Evolutionary conservation across 1,284 basidiomycete genomes (phyloP), one percentile per base, ranked within the genome.

Genomic region (Irpex sp.): DNA sequence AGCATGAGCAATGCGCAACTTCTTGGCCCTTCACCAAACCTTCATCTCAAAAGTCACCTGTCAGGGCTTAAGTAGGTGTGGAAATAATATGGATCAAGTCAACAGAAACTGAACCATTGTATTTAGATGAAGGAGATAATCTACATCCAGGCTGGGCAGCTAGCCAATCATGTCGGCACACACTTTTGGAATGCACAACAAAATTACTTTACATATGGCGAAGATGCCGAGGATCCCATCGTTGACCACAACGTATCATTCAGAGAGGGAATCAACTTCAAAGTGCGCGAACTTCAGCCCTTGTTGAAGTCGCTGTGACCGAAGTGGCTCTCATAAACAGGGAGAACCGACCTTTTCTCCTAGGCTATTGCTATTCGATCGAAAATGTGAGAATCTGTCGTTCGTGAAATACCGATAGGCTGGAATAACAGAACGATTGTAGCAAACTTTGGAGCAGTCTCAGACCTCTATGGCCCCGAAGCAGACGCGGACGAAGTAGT

Each of bases 101-200:
- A 26, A 26, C 26, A 26, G 39, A 43, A 43, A 15, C 39, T 43
- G 15, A 43, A 2, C 6, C 4, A 5, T 43, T 9, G 39, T 43
- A 43, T 43, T 15, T 43, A 43, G 39, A 92, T 92, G 90, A 85
- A 81, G 69, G 91, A 93, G 70, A 90, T 92, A 66, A 74, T 93
- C 64, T 87, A 93, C 71, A 78, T 93, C 59, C 90, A 92, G 73
- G 88, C 88, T 0, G 90, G 90, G 53, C 74, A 78, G 36, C 68
- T 83, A 56, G 81, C 90, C 17, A 92, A 92, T 70, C 83, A 86
- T 70, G 75, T 83, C 21, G 89, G 89, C 58, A 84, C 89, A 0
- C 91, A 93, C 70, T 92, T 90, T 69, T 93, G 89, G 89, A 92
- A 92, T 70, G 82, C 88, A 0, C 89, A 92, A 71, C 87, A 91